Conservation (phyloP, 2,329 filamentous ascomycete genomes). For the Microcyclosporella mali region DNA sequence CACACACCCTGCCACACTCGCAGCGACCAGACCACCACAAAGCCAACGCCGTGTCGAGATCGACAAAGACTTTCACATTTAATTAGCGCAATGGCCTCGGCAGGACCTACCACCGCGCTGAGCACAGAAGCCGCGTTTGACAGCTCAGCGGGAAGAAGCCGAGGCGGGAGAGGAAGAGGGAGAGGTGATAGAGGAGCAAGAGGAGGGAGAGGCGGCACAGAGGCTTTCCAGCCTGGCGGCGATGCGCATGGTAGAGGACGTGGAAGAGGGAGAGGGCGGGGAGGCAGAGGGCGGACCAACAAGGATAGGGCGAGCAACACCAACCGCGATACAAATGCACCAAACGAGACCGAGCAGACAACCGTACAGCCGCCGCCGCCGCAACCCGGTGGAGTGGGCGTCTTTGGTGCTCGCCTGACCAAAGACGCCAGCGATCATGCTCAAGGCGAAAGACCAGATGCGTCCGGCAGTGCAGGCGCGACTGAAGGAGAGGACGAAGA, state of each 20-base stretch:
- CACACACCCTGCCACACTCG: too few species aligned
- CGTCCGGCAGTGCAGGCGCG: slow-evolving; percentile 11
- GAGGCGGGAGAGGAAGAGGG: slow-evolving; percentile 4
- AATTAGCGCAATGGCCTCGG: too few species aligned
- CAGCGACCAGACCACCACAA: too few species aligned
- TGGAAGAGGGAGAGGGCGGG: slow-evolving; percentile 24
- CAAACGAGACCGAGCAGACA: slow-evolving; percentile 19
- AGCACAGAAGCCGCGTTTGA: background rate
- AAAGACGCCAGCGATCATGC: slow-evolving; percentile 39
- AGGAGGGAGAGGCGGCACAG: slow-evolving; percentile 9
- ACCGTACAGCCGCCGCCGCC: slow-evolving; percentile 33
- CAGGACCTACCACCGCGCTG: background rate
- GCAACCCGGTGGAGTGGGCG: slow-evolving; percentile 31
- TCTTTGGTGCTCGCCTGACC: slow-evolving; percentile 44
- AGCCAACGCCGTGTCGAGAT: too few species aligned
- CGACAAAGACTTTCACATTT: too few species aligned
- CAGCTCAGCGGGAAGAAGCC: background rate
- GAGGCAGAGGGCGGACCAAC: slow-evolving; percentile 32
- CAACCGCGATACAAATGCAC: slow-evolving; percentile 16
- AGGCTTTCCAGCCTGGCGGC: slow-evolving; percentile 8
- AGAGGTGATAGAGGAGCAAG: slow-evolving; percentile 15
- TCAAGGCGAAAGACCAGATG: slow-evolving; percentile 22
- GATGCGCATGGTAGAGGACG: slow-evolving; percentile 13
- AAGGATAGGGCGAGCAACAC: slow-evolving; percentile 31
- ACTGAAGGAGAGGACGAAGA: slow-evolving; percentile 29